Base-by-base conservation (phyloP, 371 early-diverging fungal species). In the Mucor sp. region DNA sequence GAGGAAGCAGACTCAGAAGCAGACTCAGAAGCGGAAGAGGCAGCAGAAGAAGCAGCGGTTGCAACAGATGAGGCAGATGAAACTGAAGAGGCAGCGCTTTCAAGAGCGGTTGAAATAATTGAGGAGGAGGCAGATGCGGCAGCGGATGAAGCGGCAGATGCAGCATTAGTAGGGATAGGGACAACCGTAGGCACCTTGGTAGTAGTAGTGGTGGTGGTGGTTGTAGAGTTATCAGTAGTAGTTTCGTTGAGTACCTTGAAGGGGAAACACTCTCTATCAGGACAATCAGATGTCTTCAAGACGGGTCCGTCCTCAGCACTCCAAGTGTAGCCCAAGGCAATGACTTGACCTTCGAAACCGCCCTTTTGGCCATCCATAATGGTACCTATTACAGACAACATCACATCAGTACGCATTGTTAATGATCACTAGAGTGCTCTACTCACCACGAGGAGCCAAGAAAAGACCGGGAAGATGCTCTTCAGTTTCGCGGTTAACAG, bases 261-360 rank as follows among this genome's bases (percentile, higher is more conserved):
- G 39, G 59, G 59, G 41, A 59, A 59, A 37, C 59, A 59, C 7
- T 39, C 37, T 39, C 39, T 37, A 23, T 59, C 15, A 12, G 39
- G 59, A n/a, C 59, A 59, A 39, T 33, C 39, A 39, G 23, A 59
- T 23, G 37, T 19, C 37, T 59, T 59, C 35, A 59, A 17, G 37
- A 35, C 39, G 35, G 59, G 62, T 15, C 47, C 62, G 14, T 44
- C 27, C 87, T 43, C 83, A 86, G 43, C 32, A 61, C 47, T 44
- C 27, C 47, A 39, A 25, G 27, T 47, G 21, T 47, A 61, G 28
- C 47, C 43, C 12, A 44, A 47, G 15, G 62, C 62, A n/a, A 59
- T 59, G 0, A 59, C 39, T 59, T 59, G 59, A 5, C 59, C 59
- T 59, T 59, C 37, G 14, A 59, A 59, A 39, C 59, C 59, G 6